Conservation (phyloP, 2,329 filamentous ascomycete genomes). For the Fusarium subglutinans region DNA sequence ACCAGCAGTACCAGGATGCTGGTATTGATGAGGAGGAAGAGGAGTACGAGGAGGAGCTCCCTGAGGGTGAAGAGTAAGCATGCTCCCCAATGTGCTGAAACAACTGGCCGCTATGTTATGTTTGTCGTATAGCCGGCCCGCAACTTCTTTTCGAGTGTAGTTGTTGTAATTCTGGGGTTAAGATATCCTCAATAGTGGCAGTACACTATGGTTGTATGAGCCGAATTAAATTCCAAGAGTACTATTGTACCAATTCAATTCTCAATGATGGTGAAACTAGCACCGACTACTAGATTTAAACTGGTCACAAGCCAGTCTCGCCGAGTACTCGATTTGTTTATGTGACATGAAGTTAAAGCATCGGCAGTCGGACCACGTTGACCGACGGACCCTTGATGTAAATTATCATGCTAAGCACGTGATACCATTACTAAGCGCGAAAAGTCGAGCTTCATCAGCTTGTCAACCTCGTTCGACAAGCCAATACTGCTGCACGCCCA, state of each 20-base stretch:
- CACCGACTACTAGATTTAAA: not conserved
- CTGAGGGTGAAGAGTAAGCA: constrained; percentile 73
- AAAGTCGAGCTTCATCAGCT: constrained; percentile 43
- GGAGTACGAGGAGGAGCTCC: constrained; percentile 89
- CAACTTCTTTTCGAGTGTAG: constrained; percentile 47
- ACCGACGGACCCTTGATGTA: not conserved
- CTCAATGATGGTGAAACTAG: not conserved
- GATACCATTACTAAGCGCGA: constrained; percentile 49
- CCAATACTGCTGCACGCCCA: constrained; percentile 26
- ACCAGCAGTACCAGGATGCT: constrained; percentile 99
- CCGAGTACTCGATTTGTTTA: not conserved
- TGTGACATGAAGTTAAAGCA: not conserved
- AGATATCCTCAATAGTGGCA: constrained; percentile 52
- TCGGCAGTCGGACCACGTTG: not conserved
- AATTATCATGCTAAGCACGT: constrained; percentile 34
- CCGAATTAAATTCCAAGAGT: constrained; percentile 44
- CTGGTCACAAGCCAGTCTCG: not conserved
- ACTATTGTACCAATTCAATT: constrained; percentile 42
- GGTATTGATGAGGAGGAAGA: constrained; percentile 97
- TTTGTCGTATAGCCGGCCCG: constrained; percentile 39
- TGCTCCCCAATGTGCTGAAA: constrained; percentile 3
- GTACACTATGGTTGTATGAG: constrained; percentile 46
- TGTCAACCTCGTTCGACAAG: constrained; percentile 21
- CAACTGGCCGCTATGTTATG: constrained; percentile 16
- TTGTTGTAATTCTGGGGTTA: constrained; percentile 49